Base-by-base conservation (phyloP, 2,329 filamentous ascomycete species). In the Arthrinium phaeospermum region DNA sequence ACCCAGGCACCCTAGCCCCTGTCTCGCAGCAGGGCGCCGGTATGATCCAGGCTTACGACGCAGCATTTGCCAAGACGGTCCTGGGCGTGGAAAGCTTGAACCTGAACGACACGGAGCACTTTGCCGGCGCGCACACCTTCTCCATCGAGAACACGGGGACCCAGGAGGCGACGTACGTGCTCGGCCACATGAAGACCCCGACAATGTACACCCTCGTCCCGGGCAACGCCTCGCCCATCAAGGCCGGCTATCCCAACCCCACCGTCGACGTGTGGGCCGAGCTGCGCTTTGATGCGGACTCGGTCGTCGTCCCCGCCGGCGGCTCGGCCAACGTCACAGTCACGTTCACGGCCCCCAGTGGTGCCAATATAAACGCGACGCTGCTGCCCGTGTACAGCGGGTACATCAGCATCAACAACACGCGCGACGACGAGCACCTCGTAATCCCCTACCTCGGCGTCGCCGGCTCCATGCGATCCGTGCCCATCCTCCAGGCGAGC, bases 81-180 rank as follows among this genome's bases (percentile, higher is more conserved):
- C 77, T 86, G 19, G 80, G 80, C 67, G 79, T 81, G 0, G 79
- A 79, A 10, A 83, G 80, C 72, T 78, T 87, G 53, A 79, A 81
- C 27, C 83, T 86, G 76, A 86, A 87, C 73, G 85, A 86, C 73
- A 86, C 83, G 12, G 80, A 81, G 67, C 75, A 85, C 76, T 82
- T 85, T 70, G 76, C 77, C 16, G 72, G 75, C 19, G 76, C 75
- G 27, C 76, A 78, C n/a, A 78, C 78, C 69, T 83, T 86, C 74
- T 81, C 77, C 57, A 80, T 86, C 76, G 79, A 77, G 64, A 86
- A 87, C 77, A 79, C 77, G 14, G 84, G 81, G 53, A 73, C 74
- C 13, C 76, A 79, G 45, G 77, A 77, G 5, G 76, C 82, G 27
- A 82, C 80, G 5, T 86, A 84, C 76, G 77, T 76, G n/a, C 76